Evolutionary conservation across 1,139 yeast species (phyloP).

Genomic region (Wickerhamiella infanticola): DNA sequence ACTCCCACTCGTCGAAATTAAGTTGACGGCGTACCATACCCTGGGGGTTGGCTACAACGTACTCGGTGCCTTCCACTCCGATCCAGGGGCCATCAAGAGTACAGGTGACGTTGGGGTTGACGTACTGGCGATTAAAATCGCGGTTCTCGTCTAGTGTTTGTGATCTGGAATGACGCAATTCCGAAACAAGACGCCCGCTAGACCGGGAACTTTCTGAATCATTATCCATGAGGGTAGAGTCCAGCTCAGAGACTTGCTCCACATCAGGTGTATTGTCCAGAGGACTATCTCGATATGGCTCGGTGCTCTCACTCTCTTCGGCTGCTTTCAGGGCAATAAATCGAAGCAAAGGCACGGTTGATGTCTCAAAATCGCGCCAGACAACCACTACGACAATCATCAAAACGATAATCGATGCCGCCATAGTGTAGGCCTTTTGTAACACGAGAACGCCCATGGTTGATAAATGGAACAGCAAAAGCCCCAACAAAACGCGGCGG

Average conservation of each 20-base stretch:
- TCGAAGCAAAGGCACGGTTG: slow-evolving; percentile 62
- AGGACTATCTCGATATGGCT: background rate
- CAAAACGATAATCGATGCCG: slow-evolving; percentile 57
- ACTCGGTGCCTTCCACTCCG: slow-evolving; percentile 48
- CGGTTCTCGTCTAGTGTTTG: slow-evolving; percentile 52
- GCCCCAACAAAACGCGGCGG: slow-evolving; percentile 55
- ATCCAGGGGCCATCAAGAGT: slow-evolving; percentile 73
- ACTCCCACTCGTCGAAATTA: slow-evolving; percentile 36
- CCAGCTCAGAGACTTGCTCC: background rate
- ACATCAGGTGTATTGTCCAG: background rate
- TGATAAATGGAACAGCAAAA: slow-evolving; percentile 65
- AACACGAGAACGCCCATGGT: slow-evolving; percentile 84
- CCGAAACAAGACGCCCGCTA: background rate
- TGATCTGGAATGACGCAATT: slow-evolving; percentile 7
- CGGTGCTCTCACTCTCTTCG: background rate
- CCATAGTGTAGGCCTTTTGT: slow-evolving; percentile 58
- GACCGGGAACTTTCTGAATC: background rate
- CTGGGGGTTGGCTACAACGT: slow-evolving; percentile 43
- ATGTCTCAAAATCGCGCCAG: slow-evolving; percentile 68
- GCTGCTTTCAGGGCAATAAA: slow-evolving; percentile 55
- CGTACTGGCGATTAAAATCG: slow-evolving; percentile 52
- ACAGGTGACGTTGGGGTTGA: slow-evolving; percentile 56
- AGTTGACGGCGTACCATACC: slow-evolving; percentile 39
- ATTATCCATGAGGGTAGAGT: background rate
- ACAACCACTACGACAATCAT: slow-evolving; percentile 53